Percentiles rank a stretch among this genome's conserved stretches.
phyloP scores from a whole-genome alignment of 805 yeast species.

The Blastobotrys parvus region DNA sequence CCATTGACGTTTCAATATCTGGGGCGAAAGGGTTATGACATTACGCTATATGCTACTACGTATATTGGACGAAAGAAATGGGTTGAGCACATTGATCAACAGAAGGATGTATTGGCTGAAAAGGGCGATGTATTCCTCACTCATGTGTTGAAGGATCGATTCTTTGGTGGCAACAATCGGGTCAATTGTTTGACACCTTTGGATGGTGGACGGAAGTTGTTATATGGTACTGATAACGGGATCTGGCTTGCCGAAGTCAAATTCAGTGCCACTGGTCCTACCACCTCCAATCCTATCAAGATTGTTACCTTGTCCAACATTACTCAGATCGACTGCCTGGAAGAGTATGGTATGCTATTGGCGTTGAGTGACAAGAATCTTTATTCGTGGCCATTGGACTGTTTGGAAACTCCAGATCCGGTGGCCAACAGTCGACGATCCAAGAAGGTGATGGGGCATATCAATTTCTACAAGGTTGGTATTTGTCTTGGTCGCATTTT shows the following conservation, averaged over 20 bases:
- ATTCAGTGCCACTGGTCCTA: constrained; percentile 34
- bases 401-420: constrained; percentile 28
- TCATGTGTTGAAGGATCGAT: constrained; percentile 63
- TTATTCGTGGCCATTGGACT: constrained; percentile 72
- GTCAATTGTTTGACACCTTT: constrained; percentile 89
- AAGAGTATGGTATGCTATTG: constrained; percentile 77
- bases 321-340: constrained; percentile 83
- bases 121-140: constrained; percentile 73
- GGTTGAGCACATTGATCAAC: constrained; percentile 68
- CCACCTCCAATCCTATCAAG: constrained; percentile 53
- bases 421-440: constrained; percentile 47
- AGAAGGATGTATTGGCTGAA: constrained; percentile 63
- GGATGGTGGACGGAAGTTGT: constrained; percentile 85
- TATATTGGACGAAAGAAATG: constrained; percentile 64
- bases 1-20: constrained; percentile 43
- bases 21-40: constrained; percentile 41
- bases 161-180: constrained; percentile 64
- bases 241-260: constrained; percentile 72
- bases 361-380: constrained; percentile 76
- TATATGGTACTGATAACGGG: constrained; percentile 90
- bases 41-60: constrained; percentile 34
- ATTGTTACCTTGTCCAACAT: constrained; percentile 69
- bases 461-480: constrained; percentile 84
- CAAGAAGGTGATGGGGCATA: constrained; percentile 78
- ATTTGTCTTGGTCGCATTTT: constrained; percentile 83